Conservation (phyloP, 495 filamentous ascomycete species). For the Hypoxylon rickii region DNA sequence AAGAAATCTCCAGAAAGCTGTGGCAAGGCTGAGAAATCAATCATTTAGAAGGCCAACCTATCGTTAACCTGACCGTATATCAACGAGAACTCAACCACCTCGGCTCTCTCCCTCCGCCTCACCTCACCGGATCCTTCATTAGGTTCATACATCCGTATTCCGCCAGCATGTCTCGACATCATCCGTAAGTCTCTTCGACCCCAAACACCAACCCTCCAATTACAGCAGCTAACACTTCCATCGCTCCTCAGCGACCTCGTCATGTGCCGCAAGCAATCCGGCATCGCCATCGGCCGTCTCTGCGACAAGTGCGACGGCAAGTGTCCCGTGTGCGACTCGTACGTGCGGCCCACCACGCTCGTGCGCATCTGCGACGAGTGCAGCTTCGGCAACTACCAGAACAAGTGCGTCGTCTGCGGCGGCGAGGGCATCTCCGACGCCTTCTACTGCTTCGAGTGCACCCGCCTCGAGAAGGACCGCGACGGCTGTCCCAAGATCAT, state of each 20-base stretch:
- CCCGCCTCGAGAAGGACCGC: slow-evolving; percentile 92
- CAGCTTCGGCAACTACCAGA: slow-evolving; percentile 99
- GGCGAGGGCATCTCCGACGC: slow-evolving; percentile 98
- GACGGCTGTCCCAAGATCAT: slow-evolving; percentile 99
- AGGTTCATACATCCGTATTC: slow-evolving; percentile 10
- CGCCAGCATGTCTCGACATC: slow-evolving; percentile 71
- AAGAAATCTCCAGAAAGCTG: slow-evolving; percentile 25
- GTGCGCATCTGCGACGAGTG: slow-evolving; percentile 99
- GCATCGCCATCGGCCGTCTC: slow-evolving; percentile 97
- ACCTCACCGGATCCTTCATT: no score
- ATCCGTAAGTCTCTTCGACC: slow-evolving; percentile 62
- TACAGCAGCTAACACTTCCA: slow-evolving; percentile 43
- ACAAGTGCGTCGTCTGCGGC: slow-evolving; percentile 98
- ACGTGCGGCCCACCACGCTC: slow-evolving; percentile 96
- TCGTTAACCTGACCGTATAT: no score
- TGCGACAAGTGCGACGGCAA: slow-evolving; percentile 99
- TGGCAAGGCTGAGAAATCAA: slow-evolving; percentile 47
- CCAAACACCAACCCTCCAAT: slow-evolving; percentile 11
- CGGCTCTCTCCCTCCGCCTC: slow-evolving; percentile 1
- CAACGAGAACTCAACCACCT: no score
- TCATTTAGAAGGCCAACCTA: slow-evolving; percentile 25
- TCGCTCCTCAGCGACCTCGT: slow-evolving; percentile 78
- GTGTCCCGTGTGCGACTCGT: slow-evolving; percentile 98
- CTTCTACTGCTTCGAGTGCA: slow-evolving; percentile 99
- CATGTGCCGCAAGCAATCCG: slow-evolving; percentile 99